Conservation (phyloP, 2,329 filamentous ascomycete species). For the Stagonosporopsis tanaceti region DNA sequence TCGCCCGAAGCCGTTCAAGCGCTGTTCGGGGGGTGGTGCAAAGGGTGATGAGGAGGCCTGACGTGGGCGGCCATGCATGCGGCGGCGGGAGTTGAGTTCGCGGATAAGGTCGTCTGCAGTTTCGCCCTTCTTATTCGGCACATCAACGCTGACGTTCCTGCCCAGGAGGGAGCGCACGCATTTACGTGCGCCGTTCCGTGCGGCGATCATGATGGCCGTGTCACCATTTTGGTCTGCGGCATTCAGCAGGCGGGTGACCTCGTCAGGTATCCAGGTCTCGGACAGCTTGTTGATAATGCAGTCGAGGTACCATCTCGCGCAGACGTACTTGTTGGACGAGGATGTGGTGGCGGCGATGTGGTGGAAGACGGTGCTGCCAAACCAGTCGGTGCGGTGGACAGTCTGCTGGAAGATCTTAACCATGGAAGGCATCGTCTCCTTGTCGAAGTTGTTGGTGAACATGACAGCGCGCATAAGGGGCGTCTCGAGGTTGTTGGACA, state of each 20-base stretch:
- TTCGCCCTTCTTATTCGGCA: conserved; percentile 81
- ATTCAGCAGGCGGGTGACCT: conserved; percentile 81
- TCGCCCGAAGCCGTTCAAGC: conserved; percentile 39
- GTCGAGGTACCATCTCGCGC: conserved; percentile 92
- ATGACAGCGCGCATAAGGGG: conserved; percentile 93
- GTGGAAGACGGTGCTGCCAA: conserved; percentile 88
- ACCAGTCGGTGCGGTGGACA: conserved; percentile 78
- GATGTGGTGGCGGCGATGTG: conserved; percentile 90
- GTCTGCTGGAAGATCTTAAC: conserved; percentile 85
- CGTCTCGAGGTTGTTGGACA: conserved; percentile 74
- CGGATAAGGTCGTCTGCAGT: conserved; percentile 86
- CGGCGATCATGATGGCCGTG: conserved; percentile 86
- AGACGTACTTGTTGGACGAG: conserved; percentile 85
- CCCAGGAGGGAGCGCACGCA: conserved; percentile 71
- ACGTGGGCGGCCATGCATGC: conserved; percentile 65
- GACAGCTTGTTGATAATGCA: conserved; percentile 86
- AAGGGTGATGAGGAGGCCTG: conserved; percentile 77
- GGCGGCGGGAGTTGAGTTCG: conserved; percentile 71
- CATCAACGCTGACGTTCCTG: conserved; percentile 82
- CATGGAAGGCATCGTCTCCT: conserved; percentile 85
- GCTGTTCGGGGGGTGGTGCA: conserved; percentile 47
- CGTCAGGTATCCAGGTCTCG: conserved; percentile 76
- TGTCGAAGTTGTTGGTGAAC: conserved; percentile 97
- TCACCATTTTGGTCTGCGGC: conserved; percentile 86
- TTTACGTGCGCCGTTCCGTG: conserved; percentile 85